These are phyloP conservation scores for Aspergillus nanangensis DNA, from an alignment of 495 filamentous ascomycete genomes.

Conservation along the genomic window DNA sequence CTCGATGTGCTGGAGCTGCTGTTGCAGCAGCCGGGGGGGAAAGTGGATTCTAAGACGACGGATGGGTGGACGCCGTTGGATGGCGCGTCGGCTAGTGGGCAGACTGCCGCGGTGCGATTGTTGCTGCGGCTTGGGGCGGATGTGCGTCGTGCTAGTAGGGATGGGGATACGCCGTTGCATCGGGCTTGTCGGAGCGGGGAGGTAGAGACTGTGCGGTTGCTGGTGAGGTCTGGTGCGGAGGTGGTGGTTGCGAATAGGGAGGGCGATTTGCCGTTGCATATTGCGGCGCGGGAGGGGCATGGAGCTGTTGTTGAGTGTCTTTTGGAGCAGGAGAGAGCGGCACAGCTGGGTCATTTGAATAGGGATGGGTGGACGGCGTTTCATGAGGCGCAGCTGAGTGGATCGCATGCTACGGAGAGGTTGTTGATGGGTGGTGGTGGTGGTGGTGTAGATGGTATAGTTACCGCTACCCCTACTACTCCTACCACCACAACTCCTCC, in stretches of 20 bases:
- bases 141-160: background rate
- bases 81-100: constrained; percentile 7
- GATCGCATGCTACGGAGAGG: background rate
- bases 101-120: background rate
- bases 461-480: too few relatives aligned
- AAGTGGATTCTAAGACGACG: background rate
- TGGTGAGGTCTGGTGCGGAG: constrained; percentile 6
- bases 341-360: constrained; percentile 1
- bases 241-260: background rate
- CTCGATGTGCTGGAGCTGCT: background rate
- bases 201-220: constrained; percentile 2
- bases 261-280: constrained; percentile 5
- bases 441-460: too few relatives aligned
- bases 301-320: constrained; percentile 1
- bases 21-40: background rate
- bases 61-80: constrained; percentile 8
- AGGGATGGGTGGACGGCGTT: background rate
- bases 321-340: background rate
- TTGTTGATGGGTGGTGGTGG: too few relatives aligned
- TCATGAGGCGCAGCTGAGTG: constrained; percentile 5
- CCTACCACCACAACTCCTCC: too few relatives aligned
- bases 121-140: constrained; percentile 1
- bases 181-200: constrained; percentile 9
- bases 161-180: constrained; percentile 6
- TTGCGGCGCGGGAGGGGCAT: constrained; percentile 7